These are phyloP conservation scores for Primulina huaijiensis DNA, from an alignment of 257 asterid genomes.

Conservation along the genomic window DNA sequence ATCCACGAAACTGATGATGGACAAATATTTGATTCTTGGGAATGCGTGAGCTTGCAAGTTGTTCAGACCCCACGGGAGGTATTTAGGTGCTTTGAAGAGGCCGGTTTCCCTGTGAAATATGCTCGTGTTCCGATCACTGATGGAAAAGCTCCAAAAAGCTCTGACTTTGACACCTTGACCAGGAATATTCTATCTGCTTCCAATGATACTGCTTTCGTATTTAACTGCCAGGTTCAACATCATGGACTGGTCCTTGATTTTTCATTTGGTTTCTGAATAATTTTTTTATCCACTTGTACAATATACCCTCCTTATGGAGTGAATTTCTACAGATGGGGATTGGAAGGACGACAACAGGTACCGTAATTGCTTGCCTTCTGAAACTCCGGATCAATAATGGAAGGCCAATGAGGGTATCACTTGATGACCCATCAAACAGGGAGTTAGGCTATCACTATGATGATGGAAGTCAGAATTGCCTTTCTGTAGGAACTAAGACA, in stretches of 20 bases:
- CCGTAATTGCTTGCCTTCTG: slow-evolving; percentile 93
- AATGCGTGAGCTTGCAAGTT: slow-evolving; percentile 61
- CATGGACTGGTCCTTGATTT: slow-evolving; percentile 16
- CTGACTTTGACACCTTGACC: slow-evolving; percentile 81
- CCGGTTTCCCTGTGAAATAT: slow-evolving; percentile 83
- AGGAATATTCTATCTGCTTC: slow-evolving; percentile 86
- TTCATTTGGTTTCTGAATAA: slow-evolving; percentile 15
- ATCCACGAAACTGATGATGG: slow-evolving; percentile 92
- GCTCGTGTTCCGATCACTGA: slow-evolving; percentile 98
- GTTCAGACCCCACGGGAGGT: slow-evolving; percentile 97
- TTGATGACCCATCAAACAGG: slow-evolving; percentile 45
- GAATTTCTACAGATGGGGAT: slow-evolving; percentile 75
- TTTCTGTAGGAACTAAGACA: slow-evolving; percentile 39
- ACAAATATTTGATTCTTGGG: slow-evolving; percentile 90
- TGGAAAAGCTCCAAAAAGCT: slow-evolving; percentile 99
- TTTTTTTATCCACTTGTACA: slow-evolving; percentile 25
- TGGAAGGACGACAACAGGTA: slow-evolving; percentile 96
- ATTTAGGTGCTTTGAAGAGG: slow-evolving; percentile 71
- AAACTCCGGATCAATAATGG: slow-evolving; percentile 87
- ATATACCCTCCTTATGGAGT: slow-evolving; percentile 21
- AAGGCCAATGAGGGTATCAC: slow-evolving; percentile 71
- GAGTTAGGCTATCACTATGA: slow-evolving; percentile 42
- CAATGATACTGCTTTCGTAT: slow-evolving; percentile 86
- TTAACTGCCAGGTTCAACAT: slow-evolving; percentile 82
- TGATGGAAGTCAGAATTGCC: slow-evolving; percentile 52